phyloP scores from a whole-genome alignment of 2,329 filamentous ascomycete genomes.

The Fusarium chlamydosporum region DNA sequence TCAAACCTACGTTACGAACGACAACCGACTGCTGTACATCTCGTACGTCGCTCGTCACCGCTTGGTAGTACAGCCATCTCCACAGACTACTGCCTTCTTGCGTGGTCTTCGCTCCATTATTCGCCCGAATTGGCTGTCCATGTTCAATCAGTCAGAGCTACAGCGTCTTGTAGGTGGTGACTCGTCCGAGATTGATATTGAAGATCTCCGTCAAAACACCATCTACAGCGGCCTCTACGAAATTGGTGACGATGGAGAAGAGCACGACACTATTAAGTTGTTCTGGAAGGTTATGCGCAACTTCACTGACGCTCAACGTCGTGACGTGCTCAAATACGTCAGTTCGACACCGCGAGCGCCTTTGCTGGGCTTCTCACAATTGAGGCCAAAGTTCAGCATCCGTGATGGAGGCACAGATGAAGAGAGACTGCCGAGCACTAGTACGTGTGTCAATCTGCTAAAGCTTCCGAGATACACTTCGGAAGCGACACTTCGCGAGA shows the following conservation, averaged over 20 bases:
- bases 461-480: slow-evolving; percentile 88
- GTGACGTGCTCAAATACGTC: slow-evolving; percentile 94
- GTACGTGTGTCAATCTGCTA: slow-evolving; percentile 94
- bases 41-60: slow-evolving; percentile 91
- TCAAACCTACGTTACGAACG: slow-evolving; percentile 85
- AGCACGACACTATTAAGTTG: slow-evolving; percentile 86
- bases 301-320: slow-evolving; percentile 81
- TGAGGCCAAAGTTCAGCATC: slow-evolving; percentile 91
- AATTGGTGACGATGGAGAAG: slow-evolving; percentile 87
- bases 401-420: slow-evolving; percentile 73
- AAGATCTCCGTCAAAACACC: slow-evolving; percentile 87
- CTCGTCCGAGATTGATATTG: slow-evolving; percentile 85
- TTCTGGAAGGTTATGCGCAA: slow-evolving; percentile 92
- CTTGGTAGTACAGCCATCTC: slow-evolving; percentile 81
- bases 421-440: slow-evolving; percentile 90
- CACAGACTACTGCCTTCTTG: slow-evolving; percentile 90
- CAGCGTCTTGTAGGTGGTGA: slow-evolving; percentile 95
- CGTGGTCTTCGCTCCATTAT: slow-evolving; percentile 89
- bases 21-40: slow-evolving; percentile 94
- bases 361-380: slow-evolving; percentile 86
- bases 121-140: slow-evolving; percentile 91
- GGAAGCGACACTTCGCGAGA: slow-evolving; percentile 76
- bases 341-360: slow-evolving; percentile 93
- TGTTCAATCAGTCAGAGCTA: slow-evolving; percentile 98
- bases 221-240: slow-evolving; percentile 88